Evolutionary conservation across 108 stramenopile species (phyloP), one percentile per base, ranked within the genome.

Genomic region (Aurantiochytrium sp.): DNA sequence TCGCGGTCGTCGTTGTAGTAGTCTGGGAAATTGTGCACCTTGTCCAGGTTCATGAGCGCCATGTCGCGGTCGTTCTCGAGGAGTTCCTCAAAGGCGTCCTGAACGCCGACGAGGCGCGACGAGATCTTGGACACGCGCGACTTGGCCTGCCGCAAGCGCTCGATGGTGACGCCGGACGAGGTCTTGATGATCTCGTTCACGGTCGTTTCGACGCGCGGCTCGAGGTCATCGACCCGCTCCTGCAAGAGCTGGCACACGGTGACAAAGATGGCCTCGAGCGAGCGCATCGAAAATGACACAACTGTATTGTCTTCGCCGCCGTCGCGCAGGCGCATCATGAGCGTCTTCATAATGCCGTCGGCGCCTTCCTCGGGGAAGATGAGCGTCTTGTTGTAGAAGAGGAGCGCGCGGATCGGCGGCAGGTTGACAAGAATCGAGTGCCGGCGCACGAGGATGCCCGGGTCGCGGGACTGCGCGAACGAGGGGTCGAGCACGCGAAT

Each of bases 1-100:
- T 41, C 73, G 45, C 45, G 39, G 19, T 81, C 45, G 42, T 81
- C 73, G 12, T 27, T 48, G 45, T 81, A 81, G 45, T 48, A 81
- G 73, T 41, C 45, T n/a, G 73, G 73, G 73, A 48, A 81, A 41
- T 48, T 48, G 45, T 81, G 45, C 2, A 81, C 39, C 45, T 81
- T 81, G 73, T 81, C 73, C 6, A 81, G 73, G 42, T 81, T 81
- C 73, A 81, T 81, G 45, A 81, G 73, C 39, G 73, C 73, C 73
- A 81, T 81, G 45, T 81, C 73, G n/a, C 73, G 73, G 45, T 81
- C 73, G 24, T 81, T 81, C 24, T 81, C 45, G 27, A 81, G 45
- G 12, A 81, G 73, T 24, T 81, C 73, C 6, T 81, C 73, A 30
- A 81, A 81, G 24, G 73, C 73, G 45, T 37, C 39, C 24, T 81